Evolutionary conservation across 2,329 filamentous ascomycete genomes (phyloP).

Genomic region (Fusarium sp.): DNA sequence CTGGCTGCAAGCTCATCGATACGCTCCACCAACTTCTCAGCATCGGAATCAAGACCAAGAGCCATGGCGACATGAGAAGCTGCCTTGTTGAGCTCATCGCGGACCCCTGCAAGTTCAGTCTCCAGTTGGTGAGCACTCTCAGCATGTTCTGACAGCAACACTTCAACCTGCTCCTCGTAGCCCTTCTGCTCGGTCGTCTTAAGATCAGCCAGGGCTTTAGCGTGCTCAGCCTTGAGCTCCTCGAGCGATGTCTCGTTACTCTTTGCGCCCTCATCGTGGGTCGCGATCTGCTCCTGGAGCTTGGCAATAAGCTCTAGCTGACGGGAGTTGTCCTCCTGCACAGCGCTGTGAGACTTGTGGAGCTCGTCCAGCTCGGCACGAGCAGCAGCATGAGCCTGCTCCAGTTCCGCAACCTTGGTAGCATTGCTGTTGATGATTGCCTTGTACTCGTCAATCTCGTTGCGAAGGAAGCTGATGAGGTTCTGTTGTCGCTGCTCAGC

Average conservation of each 20-base stretch:
- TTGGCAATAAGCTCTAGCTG: slow-evolving; percentile 59
- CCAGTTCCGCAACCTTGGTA: slow-evolving; percentile 75
- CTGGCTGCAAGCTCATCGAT: slow-evolving; percentile 65
- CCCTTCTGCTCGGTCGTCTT: slow-evolving; percentile 60
- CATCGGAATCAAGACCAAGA: slow-evolving; percentile 68
- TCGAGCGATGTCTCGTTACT: slow-evolving; percentile 61
- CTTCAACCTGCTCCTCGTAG: slow-evolving; percentile 64
- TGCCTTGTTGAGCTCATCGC: slow-evolving; percentile 70
- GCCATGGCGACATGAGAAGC: slow-evolving; percentile 69
- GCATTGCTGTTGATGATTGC: slow-evolving; percentile 73
- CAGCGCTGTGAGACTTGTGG: slow-evolving; percentile 65
- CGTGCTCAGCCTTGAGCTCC: slow-evolving; percentile 59
- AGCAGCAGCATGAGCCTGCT: slow-evolving; percentile 73
- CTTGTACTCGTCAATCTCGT: slow-evolving; percentile 84
- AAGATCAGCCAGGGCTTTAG: slow-evolving; percentile 59
- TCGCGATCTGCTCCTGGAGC: slow-evolving; percentile 66
- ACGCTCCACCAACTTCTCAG: slow-evolving; percentile 72
- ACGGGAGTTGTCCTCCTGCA: slow-evolving; percentile 52
- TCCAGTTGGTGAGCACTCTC: slow-evolving; percentile 65
- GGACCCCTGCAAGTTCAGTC: slow-evolving; percentile 69
- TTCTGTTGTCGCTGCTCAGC: slow-evolving; percentile 64
- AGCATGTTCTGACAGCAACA: slow-evolving; percentile 68
- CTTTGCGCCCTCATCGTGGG: slow-evolving; percentile 67
- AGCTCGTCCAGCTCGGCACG: slow-evolving; percentile 74
- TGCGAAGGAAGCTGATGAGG: slow-evolving; percentile 68